Evolutionary conservation across 345 rosid genomes (phyloP).

Genomic region (Luvunga scandens): DNA sequence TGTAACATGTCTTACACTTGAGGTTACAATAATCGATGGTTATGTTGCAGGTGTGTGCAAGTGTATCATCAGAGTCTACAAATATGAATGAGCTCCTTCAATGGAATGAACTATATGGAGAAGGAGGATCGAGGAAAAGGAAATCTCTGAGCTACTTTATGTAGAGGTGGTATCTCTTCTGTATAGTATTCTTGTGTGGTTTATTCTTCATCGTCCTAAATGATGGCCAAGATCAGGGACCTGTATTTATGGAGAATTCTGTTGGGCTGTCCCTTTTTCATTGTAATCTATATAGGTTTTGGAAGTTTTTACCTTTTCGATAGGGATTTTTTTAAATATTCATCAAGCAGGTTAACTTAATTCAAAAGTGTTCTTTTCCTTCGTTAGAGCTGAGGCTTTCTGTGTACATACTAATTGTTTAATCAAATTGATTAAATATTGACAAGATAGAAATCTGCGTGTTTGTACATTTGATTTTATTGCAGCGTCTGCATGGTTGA

Average conservation of each 20-base stretch:
- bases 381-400: neutral
- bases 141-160: conserved; percentile 88
- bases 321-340: conserved; percentile 15
- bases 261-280: conserved; percentile 21
- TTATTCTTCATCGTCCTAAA: conserved; percentile 18
- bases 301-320: neutral
- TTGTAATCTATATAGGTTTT: conserved; percentile 41
- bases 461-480: neutral
- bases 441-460: neutral
- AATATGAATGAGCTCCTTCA: conserved; percentile 93
- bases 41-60: conserved; percentile 78
- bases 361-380: neutral
- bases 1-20: neutral
- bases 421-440: neutral
- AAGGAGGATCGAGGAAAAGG: conserved; percentile 97
- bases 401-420: conserved; percentile 1
- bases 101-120: conserved; percentile 97
- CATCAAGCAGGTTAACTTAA: conserved; percentile 12
- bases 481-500: neutral
- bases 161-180: conserved; percentile 45
- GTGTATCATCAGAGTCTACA: conserved; percentile 90
- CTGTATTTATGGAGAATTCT: conserved; percentile 25
- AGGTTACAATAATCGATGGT: neutral
- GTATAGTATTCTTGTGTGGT: conserved; percentile 36
- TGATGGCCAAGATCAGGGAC: conserved; percentile 21